Conservation (phyloP, 2,329 filamentous ascomycete genomes). For the Magnaporthiopsis rhizophila region DNA sequence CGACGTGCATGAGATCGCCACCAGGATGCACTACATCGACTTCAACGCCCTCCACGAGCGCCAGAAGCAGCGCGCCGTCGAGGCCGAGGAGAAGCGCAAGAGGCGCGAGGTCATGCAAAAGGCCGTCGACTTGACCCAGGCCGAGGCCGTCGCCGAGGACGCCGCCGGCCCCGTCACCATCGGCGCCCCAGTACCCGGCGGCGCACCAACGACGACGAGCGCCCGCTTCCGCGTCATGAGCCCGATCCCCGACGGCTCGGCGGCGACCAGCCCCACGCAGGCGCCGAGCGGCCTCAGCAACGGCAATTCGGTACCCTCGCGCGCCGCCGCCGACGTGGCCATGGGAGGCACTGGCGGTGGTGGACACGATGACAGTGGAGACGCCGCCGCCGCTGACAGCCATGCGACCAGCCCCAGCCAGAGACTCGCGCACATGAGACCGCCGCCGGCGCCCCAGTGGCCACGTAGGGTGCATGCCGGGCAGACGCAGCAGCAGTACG, state of each 20-base stretch:
- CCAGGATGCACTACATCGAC: conserved; percentile 48
- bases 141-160: conserved; percentile 44
- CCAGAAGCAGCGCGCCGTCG: conserved; percentile 57
- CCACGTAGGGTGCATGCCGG: conserved; percentile 12
- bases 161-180: conserved; percentile 52
- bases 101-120: conserved; percentile 41
- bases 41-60: conserved; percentile 76
- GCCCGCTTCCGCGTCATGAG: conserved; percentile 50
- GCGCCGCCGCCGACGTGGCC: conserved; percentile 47
- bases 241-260: conserved; percentile 19
- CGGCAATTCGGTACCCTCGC: conserved; percentile 43
- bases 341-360: conserved; percentile 52
- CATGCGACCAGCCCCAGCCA: conserved; percentile 25
- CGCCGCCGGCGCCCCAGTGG: conserved; percentile 33
- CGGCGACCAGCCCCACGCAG: neutral
- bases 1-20: conserved; percentile 71
- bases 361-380: conserved; percentile 30
- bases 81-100: conserved; percentile 50
- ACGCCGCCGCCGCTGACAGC: conserved; percentile 24
- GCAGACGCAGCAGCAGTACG: conserved; percentile 8
- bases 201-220: conserved; percentile 34
- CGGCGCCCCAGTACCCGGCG: conserved; percentile 53
- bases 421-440: conserved; percentile 42
- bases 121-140: conserved; percentile 41
- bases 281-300: conserved; percentile 39